Evolutionary conservation across 2,329 filamentous ascomycete species (phyloP), one percentile per base, ranked within the genome.

Genomic region (Dactylellina sp.): DNA sequence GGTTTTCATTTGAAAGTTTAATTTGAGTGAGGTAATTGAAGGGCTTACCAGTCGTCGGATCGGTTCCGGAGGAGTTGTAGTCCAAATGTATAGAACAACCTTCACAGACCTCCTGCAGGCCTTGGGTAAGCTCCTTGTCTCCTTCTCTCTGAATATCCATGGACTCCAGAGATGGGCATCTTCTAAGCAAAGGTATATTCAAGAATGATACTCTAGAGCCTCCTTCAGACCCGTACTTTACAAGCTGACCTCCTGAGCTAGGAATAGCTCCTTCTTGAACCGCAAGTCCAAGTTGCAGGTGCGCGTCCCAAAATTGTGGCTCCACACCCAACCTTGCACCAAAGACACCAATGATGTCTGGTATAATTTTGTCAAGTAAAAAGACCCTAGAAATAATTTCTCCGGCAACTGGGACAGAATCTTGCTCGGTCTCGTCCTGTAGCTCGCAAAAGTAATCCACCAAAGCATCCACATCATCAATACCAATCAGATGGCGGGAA

Each of bases 281-380:
- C 3, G 39, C 55, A 40, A 39, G 12, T 11, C 32, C 40, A 2
- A 74, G 16, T 25, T 66, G 68, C 28, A 74, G 49, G 57, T 74
- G 68, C 2, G 68, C 68, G 46, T 74, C 61, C 68, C 68, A 74
- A 22, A 74, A 74, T 32, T 74, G 68, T 1, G 68, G 68, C 39
- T 74, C 68, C 16, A 74, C 32, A 1, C 53, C 53, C 20, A 74
- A 39, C 40, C 47, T 62, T 16, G 68, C 68, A 7, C 68, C 68
- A 20, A 74, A 66, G 2, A 74, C 35, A 16, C 60, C 68, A 24
- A 74, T 66, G 7, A 74, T 32, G 55, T 60, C 61, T 5, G 68
- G 53, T 11, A 61, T 61, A 1, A 74, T 53, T 16, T 28, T 61
- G 25, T 74, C 68, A 2, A 74, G 47, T 14, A 74, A 22, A 47